These are phyloP conservation scores for Colletotrichum neosansevieriae DNA, from an alignment of 2,329 filamentous ascomycete genomes.

Conservation along the genomic window DNA sequence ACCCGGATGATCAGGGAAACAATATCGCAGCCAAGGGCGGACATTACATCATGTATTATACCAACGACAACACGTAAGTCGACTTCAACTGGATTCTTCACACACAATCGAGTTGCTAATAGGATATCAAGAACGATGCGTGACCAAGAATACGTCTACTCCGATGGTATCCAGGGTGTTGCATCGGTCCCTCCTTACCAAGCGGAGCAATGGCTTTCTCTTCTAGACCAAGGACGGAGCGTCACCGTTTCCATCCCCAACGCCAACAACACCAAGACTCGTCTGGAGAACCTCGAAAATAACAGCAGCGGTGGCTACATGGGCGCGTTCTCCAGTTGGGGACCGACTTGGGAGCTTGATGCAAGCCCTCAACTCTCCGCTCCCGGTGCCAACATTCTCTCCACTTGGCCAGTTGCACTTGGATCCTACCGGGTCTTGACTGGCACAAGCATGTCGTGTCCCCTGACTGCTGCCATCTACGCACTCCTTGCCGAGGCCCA, in stretches of 20 bases:
- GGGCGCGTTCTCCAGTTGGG: conserved; percentile 68
- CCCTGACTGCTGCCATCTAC: conserved; percentile 65
- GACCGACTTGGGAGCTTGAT: conserved; percentile 69
- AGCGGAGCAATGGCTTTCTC: conserved; percentile 20
- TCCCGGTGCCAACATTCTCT: conserved; percentile 69
- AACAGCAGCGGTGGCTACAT: conserved; percentile 48
- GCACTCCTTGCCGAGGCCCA: conserved; percentile 66
- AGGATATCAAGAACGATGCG: not conserved
- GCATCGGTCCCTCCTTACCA: conserved; percentile 26
- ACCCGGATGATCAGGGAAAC: conserved; percentile 49
- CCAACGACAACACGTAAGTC: conserved; percentile 43
- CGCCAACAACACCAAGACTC: conserved; percentile 33
- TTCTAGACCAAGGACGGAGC: not conserved
- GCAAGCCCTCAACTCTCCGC: conserved; percentile 67
- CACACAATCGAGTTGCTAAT: not conserved
- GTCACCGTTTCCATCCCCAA: conserved; percentile 16
- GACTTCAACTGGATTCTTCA: too few species aligned
- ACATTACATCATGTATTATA: conserved; percentile 48
- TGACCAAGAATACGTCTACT: conserved; percentile 21
- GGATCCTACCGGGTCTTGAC: conserved; percentile 66
- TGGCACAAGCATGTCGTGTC: conserved; percentile 72
- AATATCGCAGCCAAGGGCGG: conserved; percentile 56
- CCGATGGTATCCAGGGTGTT: conserved; percentile 10
- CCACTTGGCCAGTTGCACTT: conserved; percentile 63
- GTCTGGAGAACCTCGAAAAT: conserved; percentile 29